These are phyloP conservation scores for Triticum dicoccoides DNA, from an alignment of 176 grass and related monocot genomes.

Conservation along the genomic window DNA sequence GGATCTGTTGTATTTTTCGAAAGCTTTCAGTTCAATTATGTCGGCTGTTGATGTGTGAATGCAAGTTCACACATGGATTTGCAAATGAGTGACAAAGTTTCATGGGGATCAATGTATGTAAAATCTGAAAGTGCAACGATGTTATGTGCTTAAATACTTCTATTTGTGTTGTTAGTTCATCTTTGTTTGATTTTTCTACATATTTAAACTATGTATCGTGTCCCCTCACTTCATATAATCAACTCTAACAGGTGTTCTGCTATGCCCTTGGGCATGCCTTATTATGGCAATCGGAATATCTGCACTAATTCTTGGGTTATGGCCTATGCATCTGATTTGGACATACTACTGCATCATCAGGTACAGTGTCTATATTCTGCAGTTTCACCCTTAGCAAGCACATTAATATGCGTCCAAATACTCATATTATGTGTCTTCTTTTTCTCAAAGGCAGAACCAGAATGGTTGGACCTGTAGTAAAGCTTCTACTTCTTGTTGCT, in stretches of 20 bases:
- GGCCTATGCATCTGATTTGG: conserved; percentile 90
- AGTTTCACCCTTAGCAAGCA: neutral
- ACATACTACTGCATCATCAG: conserved; percentile 85
- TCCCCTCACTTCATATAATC: neutral
- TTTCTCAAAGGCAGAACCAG: conserved; percentile 79
- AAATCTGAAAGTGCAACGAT: neutral
- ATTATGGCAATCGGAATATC: conserved; percentile 88
- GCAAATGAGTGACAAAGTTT: neutral
- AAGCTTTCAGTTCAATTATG: conserved; percentile 3
- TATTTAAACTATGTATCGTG: neutral
- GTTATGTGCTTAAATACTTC: neutral
- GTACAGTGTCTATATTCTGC: conserved; percentile 47
- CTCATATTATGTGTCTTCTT: conserved; percentile 29
- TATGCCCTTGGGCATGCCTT: conserved; percentile 79
- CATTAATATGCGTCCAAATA: neutral
- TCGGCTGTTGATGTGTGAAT: neutral
- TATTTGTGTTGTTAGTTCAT: neutral
- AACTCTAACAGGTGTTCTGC: conserved; percentile 59
- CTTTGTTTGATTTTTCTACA: neutral
- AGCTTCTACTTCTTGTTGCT: conserved; percentile 71
- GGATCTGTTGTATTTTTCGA: neutral
- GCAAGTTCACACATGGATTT: neutral
- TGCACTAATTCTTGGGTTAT: conserved; percentile 85
- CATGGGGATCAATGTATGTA: neutral
- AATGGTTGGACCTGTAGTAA: conserved; percentile 80